Conservation (phyloP, 345 rosid species). For the Raphanus sativus region DNA sequence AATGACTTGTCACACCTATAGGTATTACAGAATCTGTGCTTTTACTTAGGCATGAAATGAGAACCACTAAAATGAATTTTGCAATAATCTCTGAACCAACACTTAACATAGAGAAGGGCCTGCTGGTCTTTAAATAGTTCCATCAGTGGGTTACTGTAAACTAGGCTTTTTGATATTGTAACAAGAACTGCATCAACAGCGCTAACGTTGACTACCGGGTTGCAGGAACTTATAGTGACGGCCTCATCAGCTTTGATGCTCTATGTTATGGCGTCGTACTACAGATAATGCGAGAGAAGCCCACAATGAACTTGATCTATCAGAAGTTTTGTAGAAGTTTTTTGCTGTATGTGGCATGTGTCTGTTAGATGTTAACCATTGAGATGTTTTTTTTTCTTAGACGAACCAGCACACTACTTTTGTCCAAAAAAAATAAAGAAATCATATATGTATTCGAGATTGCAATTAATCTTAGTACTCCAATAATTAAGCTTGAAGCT, state of each 20-base stretch:
- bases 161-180: not conserved
- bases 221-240: conserved; percentile 44
- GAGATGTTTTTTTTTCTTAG: not conserved
- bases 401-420: not conserved
- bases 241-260: conserved; percentile 49
- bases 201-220: not conserved
- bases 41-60: not conserved
- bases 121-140: not conserved
- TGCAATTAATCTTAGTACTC: not conserved
- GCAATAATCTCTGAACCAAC: not conserved
- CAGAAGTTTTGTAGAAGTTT: conserved; percentile 18
- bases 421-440: not conserved
- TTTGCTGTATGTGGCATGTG: conserved; percentile 15
- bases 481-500: not conserved
- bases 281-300: conserved; percentile 37
- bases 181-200: no score
- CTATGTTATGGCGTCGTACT: conserved; percentile 51
- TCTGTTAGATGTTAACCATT: conserved; percentile 11
- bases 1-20: not conserved
- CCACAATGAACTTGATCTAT: not conserved
- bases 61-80: no score
- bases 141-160: not conserved
- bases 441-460: not conserved
- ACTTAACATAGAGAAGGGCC: not conserved
- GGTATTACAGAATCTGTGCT: not conserved